Base-by-base conservation (phyloP, 2,329 filamentous ascomycete species). In the Phaeophleospora eucalypticola region DNA sequence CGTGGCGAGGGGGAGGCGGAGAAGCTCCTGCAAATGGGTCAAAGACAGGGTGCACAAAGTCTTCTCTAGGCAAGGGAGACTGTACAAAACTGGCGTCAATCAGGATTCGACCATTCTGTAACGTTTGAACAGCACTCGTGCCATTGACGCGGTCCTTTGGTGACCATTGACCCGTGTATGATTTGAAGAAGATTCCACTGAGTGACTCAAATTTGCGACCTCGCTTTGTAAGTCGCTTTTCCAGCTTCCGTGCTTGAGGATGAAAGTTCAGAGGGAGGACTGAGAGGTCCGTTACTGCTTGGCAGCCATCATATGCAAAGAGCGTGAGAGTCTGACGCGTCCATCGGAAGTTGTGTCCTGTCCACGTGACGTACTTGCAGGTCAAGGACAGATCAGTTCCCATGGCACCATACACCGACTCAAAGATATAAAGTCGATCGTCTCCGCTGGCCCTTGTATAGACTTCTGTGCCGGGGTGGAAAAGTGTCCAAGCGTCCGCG, bases 361-460 rank as follows among this genome's bases (percentile, higher is more conserved):
- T 62, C 36, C 58, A 65, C 35, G 58, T 54, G 16, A 65, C 57
- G 32, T 53, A 65, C 21, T 51, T 45, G 36, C 59, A 51, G 8
- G 49, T 36, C 6, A 66, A 39, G 7, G 48, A 43, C 21, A 3
- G 21, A 18, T 4, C 36, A 24, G 3, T 17, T 15, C 1, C 17
- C 35, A 9, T 36, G 15, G 16, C 24, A 35, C 32, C 2, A 35
- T 7, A 7, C 35, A 29, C 17, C 17, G 19, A 6, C 34, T 15
- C 34, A 16, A 36, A n/a, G 6, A 8, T 8, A n/a, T 36, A 36
- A n/a, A 36, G 7, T 15, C 34, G 7, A 7, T 36, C 14, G 34
- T 36, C 7, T 6, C 16, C 24, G 19, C 35, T 15, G 27, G n/a
- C 14, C 15, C 29, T 24, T 19, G 51, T 43, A 43, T 58, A 62